Percentiles rank a stretch among this genome's conserved stretches.
Evolutionary conservation across 306 rosid genomes (phyloP).

Genomic region (Malus asiatica): DNA sequence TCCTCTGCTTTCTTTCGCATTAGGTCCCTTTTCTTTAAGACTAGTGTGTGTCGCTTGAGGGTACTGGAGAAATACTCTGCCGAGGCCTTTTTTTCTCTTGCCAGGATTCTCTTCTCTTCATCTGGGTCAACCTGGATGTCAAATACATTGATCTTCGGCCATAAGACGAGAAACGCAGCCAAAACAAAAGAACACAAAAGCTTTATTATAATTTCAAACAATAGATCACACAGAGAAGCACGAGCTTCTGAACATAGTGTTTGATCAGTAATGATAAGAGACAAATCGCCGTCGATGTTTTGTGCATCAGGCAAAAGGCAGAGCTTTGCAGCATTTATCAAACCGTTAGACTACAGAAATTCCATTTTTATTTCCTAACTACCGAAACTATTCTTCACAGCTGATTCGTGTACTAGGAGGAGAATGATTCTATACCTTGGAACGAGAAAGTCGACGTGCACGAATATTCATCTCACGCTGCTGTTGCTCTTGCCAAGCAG

Average conservation of each 20-base stretch:
- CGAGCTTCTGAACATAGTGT: background rate
- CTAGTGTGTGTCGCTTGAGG: conserved; percentile 70
- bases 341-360: background rate
- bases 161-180: conserved; percentile 17
- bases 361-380: background rate
- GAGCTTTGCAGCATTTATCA: background rate
- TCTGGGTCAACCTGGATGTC: conserved; percentile 72
- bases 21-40: conserved; percentile 77
- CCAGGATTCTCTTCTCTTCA: conserved; percentile 70
- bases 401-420: background rate
- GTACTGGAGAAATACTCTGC: conserved; percentile 64
- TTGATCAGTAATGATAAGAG: background rate
- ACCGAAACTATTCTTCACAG: background rate
- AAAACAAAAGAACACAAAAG: background rate
- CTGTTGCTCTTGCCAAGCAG: conserved; percentile 99
- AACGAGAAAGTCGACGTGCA: conserved; percentile 79
- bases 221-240: background rate
- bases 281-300: background rate
- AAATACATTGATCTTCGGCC: background rate
- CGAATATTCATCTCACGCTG: conserved; percentile 77
- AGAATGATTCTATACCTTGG: conserved; percentile 52
- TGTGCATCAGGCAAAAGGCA: background rate
- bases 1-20: conserved; percentile 78
- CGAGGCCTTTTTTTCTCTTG: conserved; percentile 82
- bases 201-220: background rate